phyloP scores from a whole-genome alignment of 257 asterid species.

The Fraxinus americana region DNA sequence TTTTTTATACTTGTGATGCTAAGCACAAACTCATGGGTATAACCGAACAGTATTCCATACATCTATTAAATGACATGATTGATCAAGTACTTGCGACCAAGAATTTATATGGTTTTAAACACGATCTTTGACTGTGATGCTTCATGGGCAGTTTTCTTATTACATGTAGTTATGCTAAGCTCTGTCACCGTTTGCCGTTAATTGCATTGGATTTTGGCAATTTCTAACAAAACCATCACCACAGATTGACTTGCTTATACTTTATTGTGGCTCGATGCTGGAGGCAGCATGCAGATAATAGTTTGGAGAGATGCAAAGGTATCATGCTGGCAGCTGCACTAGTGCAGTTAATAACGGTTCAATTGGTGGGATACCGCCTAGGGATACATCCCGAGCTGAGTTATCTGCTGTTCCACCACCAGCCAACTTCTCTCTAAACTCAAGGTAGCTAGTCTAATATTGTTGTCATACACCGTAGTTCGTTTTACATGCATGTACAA shows the following conservation, averaged over 20 bases:
- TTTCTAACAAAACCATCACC: conserved; percentile 20
- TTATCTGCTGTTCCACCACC: conserved; percentile 65
- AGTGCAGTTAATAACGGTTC: conserved; percentile 93
- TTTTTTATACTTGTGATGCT: conserved; percentile 13
- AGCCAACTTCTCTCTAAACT: conserved; percentile 62
- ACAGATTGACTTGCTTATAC: conserved; percentile 43
- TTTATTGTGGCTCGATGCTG: conserved; percentile 74
- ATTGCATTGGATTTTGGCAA: conserved; percentile 6
- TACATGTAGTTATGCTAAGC: conserved; percentile 1
- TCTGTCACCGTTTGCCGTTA: neutral
- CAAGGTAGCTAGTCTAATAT: conserved; percentile 57
- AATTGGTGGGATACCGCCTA: conserved; percentile 66
- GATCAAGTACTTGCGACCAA: conserved; percentile 11
- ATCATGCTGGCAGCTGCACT: conserved; percentile 93
- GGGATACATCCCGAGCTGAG: conserved; percentile 82
- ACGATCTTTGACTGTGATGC: neutral
- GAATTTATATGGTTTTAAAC: neutral
- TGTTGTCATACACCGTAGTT: conserved; percentile 18
- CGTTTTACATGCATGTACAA: conserved; percentile 6
- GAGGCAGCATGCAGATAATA: conserved; percentile 96
- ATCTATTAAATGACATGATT: neutral
- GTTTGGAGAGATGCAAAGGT: conserved; percentile 97
- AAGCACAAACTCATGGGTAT: neutral
- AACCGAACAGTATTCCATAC: neutral
- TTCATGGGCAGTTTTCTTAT: conserved; percentile 3